Conservation (phyloP, 2,329 filamentous ascomycete genomes). For the Chaetomium globosum region DNA sequence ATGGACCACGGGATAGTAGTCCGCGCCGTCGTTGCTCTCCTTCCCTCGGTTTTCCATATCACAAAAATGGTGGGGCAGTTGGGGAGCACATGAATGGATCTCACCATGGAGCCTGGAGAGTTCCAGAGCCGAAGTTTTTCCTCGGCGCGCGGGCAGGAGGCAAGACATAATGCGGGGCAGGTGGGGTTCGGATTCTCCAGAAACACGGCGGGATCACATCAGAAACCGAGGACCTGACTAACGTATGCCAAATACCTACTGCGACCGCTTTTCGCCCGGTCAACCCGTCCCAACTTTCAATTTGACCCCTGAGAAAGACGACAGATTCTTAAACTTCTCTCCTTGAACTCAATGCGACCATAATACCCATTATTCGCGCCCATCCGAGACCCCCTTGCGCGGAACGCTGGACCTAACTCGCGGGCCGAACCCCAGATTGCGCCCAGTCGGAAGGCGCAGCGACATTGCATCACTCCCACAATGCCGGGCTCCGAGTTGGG, state of each 20-base stretch:
- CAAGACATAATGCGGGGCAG: slow-evolving; percentile 25
- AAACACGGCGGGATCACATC: slow-evolving; percentile 14
- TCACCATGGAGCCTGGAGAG: neutral
- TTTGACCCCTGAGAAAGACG: neutral
- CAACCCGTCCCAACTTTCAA: neutral
- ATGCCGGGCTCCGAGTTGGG: slow-evolving; percentile 19
- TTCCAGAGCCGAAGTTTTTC: slow-evolving; percentile 17
- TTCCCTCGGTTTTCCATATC: neutral
- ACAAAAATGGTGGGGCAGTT: neutral
- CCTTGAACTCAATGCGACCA: neutral
- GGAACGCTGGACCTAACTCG: neutral
- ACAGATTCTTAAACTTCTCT: neutral
- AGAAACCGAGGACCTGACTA: slow-evolving; percentile 28
- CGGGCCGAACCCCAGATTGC: slow-evolving; percentile 19
- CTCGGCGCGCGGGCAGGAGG: slow-evolving; percentile 14
- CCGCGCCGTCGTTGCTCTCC: neutral
- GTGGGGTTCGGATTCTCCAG: slow-evolving; percentile 13
- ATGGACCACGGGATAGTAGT: neutral
- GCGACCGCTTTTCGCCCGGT: neutral
- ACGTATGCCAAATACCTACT: slow-evolving; percentile 22
- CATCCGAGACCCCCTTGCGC: neutral
- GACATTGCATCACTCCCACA: slow-evolving; percentile 2
- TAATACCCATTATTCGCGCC: neutral
- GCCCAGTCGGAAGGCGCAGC: neutral
- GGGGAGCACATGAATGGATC: neutral